Conservation (phyloP, 2,329 filamentous ascomycete species). For the Aspergillus ustus region DNA sequence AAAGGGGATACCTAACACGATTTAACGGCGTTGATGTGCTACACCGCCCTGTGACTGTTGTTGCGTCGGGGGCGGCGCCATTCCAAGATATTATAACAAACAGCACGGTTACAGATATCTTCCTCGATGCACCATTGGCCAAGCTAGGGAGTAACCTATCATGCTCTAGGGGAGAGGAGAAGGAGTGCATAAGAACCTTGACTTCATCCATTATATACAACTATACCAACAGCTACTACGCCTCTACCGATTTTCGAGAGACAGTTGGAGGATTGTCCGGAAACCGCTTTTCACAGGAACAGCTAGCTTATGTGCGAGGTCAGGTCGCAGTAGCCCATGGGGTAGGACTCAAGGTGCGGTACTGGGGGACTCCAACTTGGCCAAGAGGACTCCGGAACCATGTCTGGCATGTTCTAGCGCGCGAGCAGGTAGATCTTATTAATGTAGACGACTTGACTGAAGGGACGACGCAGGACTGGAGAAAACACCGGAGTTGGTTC, state of each 20-base stretch:
- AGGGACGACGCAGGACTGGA: conserved; percentile 50
- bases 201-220: conserved; percentile 45
- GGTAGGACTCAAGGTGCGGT: conserved; percentile 61
- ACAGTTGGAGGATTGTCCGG: conserved; percentile 58
- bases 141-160: conserved; percentile 12
- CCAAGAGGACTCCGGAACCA: conserved; percentile 58
- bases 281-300: conserved; percentile 52
- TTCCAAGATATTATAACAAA: conserved; percentile 45
- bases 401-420: conserved; percentile 60
- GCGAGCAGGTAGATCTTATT: conserved; percentile 64
- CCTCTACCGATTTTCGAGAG: conserved; percentile 62
- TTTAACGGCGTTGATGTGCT: conserved; percentile 45
- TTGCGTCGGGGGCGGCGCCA: conserved; percentile 54
- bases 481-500: conserved; percentile 20
- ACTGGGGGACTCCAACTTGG: conserved; percentile 66
- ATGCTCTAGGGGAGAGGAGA: not conserved
- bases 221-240: conserved; percentile 67
- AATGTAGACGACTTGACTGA: conserved; percentile 65
- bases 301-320: conserved; percentile 49
- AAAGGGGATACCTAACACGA: conserved; percentile 50
- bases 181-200: too few relatives aligned
- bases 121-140: conserved; percentile 55
- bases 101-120: conserved; percentile 51
- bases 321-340: conserved; percentile 56
- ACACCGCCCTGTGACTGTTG: conserved; percentile 51